Evolutionary conservation across 441 rosid genomes (phyloP), one percentile per base, ranked within the genome.

Genomic region (California macrophylla): DNA sequence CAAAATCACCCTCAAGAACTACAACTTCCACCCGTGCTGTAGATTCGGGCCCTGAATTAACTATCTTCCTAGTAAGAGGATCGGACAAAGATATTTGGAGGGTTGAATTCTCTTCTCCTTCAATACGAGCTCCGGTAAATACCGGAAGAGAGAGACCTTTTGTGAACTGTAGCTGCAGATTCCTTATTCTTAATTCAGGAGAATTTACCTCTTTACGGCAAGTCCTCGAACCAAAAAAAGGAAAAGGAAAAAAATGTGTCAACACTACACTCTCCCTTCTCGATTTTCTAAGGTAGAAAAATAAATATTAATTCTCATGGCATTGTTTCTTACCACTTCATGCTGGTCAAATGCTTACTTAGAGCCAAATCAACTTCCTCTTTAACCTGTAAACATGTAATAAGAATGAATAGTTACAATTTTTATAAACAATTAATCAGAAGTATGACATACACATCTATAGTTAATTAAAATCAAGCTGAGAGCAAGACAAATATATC

Each of bases 331-430:
- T 80, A 92, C 99, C 96, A 67, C 76, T 83, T 90, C 74, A 87
- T 76, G 74, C 76, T 83, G 70, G 77, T 69, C 81, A 92, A 68
- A 80, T 92, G 91, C 78, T 86, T 94, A 78, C 76, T 80, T 56
- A 94, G 84, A 76, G 98, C 97, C 76, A 82, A 56, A 70, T 94
- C 99, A 67, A 94, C 89, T 86, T 94, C 99, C 80, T 94, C 99
- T 84, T 82, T 94, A 25, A 94, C 97, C 97, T 94, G 87, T 42
- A 76, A 78, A 72, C 54, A 36, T n/a, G 63, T 20, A 72, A 47
- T 21, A 70, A 0, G 32, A 6, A 64, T 25, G 62, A 42, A 20
- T 6, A 18, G 23, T 28, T 21, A 52, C 66, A 9, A 60, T 63
- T 10, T 66, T 15, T 16, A 20, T 4, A 23, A 30, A 29, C 3